Percentiles rank a stretch among this genome's conserved stretches.
Conservation (phyloP, 2,329 filamentous ascomycete genomes). For the Scedosporium aurantiacum region DNA sequence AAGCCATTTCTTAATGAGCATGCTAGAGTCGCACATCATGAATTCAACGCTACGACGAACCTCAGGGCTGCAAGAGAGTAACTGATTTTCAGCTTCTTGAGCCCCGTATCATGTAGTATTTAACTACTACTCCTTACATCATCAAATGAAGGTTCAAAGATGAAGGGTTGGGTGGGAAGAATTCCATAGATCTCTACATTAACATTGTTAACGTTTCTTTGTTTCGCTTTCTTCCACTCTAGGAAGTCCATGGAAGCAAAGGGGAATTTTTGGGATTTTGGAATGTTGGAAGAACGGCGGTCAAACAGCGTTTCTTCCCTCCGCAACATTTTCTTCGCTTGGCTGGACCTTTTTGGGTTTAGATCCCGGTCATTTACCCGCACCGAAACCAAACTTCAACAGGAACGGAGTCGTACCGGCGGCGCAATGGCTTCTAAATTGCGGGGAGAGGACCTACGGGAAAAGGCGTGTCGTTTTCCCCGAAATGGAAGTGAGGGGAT, state of each 20-base stretch:
- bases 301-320: background rate
- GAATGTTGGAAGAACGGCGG: background rate
- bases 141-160: too few species aligned
- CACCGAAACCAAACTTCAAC: background rate
- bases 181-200: too few species aligned
- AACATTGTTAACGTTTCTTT: too few species aligned
- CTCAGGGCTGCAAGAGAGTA: too few species aligned
- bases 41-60: background rate
- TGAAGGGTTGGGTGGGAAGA: too few species aligned
- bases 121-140: too few species aligned
- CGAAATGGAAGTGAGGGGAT: background rate
- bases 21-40: background rate
- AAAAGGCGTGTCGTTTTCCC: background rate
- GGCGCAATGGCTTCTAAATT: background rate
- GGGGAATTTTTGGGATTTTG: background rate
- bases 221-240: too few species aligned
- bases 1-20: background rate
- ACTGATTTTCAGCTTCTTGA: too few species aligned
- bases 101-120: too few species aligned
- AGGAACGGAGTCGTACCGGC: background rate
- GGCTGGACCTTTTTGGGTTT: background rate
- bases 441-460: background rate
- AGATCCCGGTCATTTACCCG: background rate
- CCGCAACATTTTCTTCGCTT: background rate
- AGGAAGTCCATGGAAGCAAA: background rate